Percentiles rank a stretch among this genome's conserved stretches.
These are phyloP conservation scores for Fusarium sp. DNA, from an alignment of 2,329 filamentous ascomycete species.

Conservation along the genomic window DNA sequence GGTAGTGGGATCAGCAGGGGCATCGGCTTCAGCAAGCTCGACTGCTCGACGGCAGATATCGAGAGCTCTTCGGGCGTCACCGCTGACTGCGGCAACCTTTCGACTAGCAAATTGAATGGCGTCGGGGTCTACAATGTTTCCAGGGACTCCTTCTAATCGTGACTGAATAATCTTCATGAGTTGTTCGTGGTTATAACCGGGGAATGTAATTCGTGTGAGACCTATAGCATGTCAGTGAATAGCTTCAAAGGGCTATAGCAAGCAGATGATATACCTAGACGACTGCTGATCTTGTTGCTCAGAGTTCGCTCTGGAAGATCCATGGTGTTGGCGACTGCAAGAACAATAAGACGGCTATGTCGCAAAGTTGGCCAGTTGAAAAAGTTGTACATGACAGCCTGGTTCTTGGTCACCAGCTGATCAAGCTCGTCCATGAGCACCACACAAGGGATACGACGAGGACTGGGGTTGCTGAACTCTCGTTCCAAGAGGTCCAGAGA, in stretches of 20 bases:
- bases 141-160: conserved; percentile 86
- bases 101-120: conserved; percentile 95
- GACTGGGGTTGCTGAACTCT: conserved; percentile 91
- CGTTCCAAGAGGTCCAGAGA: conserved; percentile 88
- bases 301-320: conserved; percentile 94
- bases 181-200: conserved; percentile 96
- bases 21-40: conserved; percentile 85
- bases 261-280: conserved; percentile 63
- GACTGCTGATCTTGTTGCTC: conserved; percentile 97
- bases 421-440: conserved; percentile 99
- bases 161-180: conserved; percentile 97
- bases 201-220: conserved; percentile 93
- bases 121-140: conserved; percentile 88
- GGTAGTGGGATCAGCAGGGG: conserved; percentile 60
- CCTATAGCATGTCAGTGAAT: conserved; percentile 51
- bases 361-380: conserved; percentile 97
- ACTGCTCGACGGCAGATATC: conserved; percentile 96
- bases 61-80: conserved; percentile 87
- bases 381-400: conserved; percentile 99
- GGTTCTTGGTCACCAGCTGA: conserved; percentile 96
- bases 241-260: too few species aligned
- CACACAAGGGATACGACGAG: conserved; percentile 90
- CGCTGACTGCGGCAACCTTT: conserved; percentile 95
- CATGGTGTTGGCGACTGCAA: conserved; percentile 99
- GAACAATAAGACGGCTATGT: conserved; percentile 91